phyloP scores from a whole-genome alignment of 83 land plant species.

The Larix sibirica region DNA sequence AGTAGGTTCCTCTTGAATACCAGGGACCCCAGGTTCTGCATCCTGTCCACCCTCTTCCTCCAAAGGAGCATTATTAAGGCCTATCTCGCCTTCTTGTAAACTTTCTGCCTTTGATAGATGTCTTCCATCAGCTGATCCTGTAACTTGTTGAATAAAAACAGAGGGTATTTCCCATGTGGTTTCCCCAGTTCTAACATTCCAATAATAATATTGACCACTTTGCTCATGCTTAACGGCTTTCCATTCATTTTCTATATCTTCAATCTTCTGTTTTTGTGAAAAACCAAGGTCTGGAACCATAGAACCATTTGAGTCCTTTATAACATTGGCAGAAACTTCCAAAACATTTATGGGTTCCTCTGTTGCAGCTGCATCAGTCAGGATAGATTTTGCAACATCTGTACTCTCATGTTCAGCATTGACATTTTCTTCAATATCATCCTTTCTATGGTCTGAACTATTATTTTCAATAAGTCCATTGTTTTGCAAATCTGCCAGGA shows the following conservation, averaged over 20 bases:
- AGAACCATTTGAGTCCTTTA: neutral
- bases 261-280: constrained; percentile 26
- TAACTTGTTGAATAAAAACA: constrained; percentile 21
- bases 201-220: constrained; percentile 78
- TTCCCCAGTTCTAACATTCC: constrained; percentile 90
- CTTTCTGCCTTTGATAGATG: neutral
- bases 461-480: constrained; percentile 30
- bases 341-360: neutral
- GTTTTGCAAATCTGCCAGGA: constrained; percentile 42
- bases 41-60: neutral
- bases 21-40: constrained; percentile 10
- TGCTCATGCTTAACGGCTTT: constrained; percentile 78
- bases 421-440: neutral
- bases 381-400: neutral
- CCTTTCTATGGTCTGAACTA: neutral
- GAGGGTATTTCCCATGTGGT: constrained; percentile 89
- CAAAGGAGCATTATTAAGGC: neutral
- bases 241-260: constrained; percentile 57
- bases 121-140: constrained; percentile 10
- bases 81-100: neutral
- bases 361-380: neutral
- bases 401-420: neutral
- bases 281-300: constrained; percentile 1
- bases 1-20: neutral
- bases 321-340: neutral